Evolutionary conservation across 73 alveolate genomes (phyloP).

Genomic region (Uronychia setigera): DNA sequence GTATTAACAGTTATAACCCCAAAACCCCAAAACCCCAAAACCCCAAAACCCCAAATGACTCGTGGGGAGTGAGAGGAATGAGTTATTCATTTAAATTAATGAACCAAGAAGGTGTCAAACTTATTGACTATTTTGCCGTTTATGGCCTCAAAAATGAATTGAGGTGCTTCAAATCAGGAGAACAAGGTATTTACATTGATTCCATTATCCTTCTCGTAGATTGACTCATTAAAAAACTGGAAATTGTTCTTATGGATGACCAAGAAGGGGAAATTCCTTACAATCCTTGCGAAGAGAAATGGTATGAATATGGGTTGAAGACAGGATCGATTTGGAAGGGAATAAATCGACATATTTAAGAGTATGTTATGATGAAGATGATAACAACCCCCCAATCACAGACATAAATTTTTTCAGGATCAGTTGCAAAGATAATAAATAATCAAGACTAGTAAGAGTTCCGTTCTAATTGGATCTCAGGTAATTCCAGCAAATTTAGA

Average conservation of each 20-base stretch:
- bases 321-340: conserved; percentile 58
- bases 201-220: background rate
- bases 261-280: conserved; percentile 6
- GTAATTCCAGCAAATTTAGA: conserved; percentile 26
- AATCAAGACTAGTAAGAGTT: conserved; percentile 33
- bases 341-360: conserved; percentile 32
- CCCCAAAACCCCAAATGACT: no score
- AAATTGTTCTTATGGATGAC: conserved; percentile 17
- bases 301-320: conserved; percentile 13
- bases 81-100: no score
- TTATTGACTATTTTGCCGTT: background rate
- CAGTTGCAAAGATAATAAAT: conserved; percentile 16
- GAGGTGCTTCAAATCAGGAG: background rate
- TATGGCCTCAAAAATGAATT: background rate
- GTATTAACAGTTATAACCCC: no score
- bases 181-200: background rate
- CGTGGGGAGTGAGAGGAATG: conserved; percentile 10
- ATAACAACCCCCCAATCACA: conserved; percentile 47
- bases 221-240: conserved; percentile 21
- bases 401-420: conserved; percentile 59
- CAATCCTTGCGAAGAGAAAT: conserved; percentile 32
- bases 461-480: conserved; percentile 16
- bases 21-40: no score
- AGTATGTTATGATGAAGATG: conserved; percentile 40
- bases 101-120: no score